Base-by-base conservation (phyloP, 1,284 basidiomycete species). In the Fereydounia khargensis region DNA sequence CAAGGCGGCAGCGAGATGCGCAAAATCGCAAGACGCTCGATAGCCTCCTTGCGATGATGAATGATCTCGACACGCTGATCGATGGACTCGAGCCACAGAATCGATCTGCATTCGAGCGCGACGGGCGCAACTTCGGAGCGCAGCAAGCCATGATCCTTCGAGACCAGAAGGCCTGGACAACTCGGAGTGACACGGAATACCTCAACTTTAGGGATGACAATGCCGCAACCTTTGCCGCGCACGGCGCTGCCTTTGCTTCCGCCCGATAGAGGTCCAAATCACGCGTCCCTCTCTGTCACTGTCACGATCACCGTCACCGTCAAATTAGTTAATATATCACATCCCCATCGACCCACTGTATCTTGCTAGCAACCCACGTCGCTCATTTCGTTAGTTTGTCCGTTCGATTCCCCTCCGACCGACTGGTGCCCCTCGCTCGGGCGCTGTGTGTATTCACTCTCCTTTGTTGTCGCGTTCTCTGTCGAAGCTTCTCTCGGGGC, bases 141-240 rank as follows among this genome's bases (percentile, higher is more conserved):
- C 69, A 71, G 28, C 69, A 71, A 41, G 69, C 69, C 10, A 71
- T 71, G 67, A 50, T 68, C 17, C 30, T 71, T 38, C 51, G 69
- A 18, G 67, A 71, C 43, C 69, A 71, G 32, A 65, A 65, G 43
- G 67, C 67, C 4, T 71, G 67, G 67, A 70, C 69, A 0, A 59
- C 65, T 10, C 37, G 69, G 2, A 60, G 59, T 4, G 55, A 65
- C 41, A 66, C 65, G 0, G 69, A 71, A 42, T 53, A 45, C 27
- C 45, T 66, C 19, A 45, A 58, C 35, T 65, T 72, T 40, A 37
- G 36, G n/a, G 48, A 52, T 35, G 69, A 72, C 39, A 72, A 72
- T 27, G 67, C 62, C 10, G 52, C 64, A 5, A 52, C 62, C 4
- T 63, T 61, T 35, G 60, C 62, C 4, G 67, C 66, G 25, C 48